Evolutionary conservation across 2,329 filamentous ascomycete species (phyloP), one percentile per base, ranked within the genome.

Genomic region (Colletotrichum endophyticum): DNA sequence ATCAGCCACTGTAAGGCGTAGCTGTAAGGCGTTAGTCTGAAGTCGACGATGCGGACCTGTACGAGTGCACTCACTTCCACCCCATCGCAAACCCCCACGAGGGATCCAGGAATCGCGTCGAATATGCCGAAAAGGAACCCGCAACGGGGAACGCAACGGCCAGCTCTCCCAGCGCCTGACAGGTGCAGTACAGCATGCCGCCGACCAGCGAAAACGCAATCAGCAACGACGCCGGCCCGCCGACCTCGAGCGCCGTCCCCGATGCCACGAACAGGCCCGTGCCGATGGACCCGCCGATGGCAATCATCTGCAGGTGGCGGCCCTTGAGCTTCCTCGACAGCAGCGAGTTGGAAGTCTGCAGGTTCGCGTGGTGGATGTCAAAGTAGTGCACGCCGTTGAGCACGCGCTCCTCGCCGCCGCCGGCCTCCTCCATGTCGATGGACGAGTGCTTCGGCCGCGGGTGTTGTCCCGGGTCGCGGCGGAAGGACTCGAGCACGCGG

Each of bases 1-100:
- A 95, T 90, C 3, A 98, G 89, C 96, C 96, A 98, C 85, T 98
- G 95, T 79, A 98, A 84, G 6, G 95, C 95, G 84, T 98, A 98
- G 81, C 93, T 95, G 44, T 53, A 11, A 56, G 6, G 19, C 6
- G 7, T 36, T 9, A 53, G 68, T 77, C 25, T 77, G 75, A 53
- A 11, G 5, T n/a, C n/a, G n/a, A 22, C 28, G 4, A 53, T 32
- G 11, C 12, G 22, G 16, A 3, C 5, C 19, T 25, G 56, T 7
- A n/a, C 13, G 4, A n/a, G n/a, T 22, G 8, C 0, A 89, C 92
- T 84, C 84, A 95, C 90, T 98, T 98, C 95, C 95, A 98, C 19
- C 95, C 96, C 95, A 98, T 98, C 63, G 95, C 95, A 82, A 98
- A 98, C 0, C 96, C 96, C 95, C 95, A 98, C 1, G 96, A 96